phyloP scores from a whole-genome alignment of 345 rosid genomes.

The Citrus medica region DNA sequence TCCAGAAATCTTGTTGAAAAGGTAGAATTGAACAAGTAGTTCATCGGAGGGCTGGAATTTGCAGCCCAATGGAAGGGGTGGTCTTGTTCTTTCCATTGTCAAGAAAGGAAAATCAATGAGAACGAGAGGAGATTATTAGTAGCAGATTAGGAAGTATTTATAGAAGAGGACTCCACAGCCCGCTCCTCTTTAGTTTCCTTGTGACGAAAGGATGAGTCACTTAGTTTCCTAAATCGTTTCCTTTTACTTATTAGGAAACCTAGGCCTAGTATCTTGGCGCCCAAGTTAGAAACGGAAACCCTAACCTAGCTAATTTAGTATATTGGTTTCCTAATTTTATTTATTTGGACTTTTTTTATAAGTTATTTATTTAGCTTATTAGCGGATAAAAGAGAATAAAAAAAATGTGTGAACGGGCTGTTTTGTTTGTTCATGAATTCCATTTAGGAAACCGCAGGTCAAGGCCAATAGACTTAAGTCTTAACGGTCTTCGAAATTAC shows the following conservation, averaged over 20 bases:
- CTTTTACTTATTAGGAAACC: background rate
- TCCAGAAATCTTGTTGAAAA: background rate
- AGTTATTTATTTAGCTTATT: too few relatives aligned
- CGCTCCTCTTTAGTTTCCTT: background rate
- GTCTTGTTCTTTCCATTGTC: background rate
- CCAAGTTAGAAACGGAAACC: too few relatives aligned
- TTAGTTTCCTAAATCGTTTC: background rate
- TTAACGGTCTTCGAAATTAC: too few relatives aligned
- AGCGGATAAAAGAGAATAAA: too few relatives aligned
- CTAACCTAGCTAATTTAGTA: too few relatives aligned
- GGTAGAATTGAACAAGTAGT: background rate
- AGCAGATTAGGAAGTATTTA: background rate
- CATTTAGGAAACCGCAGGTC: too few relatives aligned
- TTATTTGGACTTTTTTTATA: too few relatives aligned
- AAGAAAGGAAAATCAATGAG: background rate
- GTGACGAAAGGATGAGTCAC: background rate
- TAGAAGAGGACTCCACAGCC: background rate
- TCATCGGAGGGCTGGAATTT: background rate
- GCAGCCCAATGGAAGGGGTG: background rate
- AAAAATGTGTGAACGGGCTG: too few relatives aligned
- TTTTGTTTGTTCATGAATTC: too few relatives aligned
- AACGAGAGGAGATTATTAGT: background rate
- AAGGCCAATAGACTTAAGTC: too few relatives aligned
- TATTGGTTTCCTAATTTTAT: too few relatives aligned
- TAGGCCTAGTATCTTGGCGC: too few relatives aligned